These are phyloP conservation scores for Hamamelis virginiana DNA, from an alignment of 164 flowering plant species.

Conservation along the genomic window DNA sequence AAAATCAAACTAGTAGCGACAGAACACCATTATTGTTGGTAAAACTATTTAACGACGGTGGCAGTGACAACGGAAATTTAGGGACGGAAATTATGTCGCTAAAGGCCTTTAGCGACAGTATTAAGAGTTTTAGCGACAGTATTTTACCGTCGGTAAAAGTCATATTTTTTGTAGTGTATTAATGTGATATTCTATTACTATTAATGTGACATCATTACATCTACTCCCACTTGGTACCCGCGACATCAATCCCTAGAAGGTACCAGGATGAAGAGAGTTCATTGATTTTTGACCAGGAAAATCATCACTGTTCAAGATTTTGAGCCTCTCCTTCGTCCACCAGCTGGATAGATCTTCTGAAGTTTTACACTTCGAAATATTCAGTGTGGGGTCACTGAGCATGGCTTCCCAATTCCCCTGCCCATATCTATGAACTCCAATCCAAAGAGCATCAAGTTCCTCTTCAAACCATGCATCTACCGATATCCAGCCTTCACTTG, in stretches of 20 bases:
- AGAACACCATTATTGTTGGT: too few relatives aligned
- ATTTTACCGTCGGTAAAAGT: too few relatives aligned
- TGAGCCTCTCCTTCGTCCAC: not conserved
- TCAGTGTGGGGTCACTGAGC: not conserved
- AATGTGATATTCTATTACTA: too few relatives aligned
- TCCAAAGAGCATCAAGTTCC: constrained; percentile 1
- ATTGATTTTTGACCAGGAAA: not conserved
- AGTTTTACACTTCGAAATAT: not conserved
- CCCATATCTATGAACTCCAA: constrained; percentile 3
- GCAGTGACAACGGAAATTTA: too few relatives aligned
- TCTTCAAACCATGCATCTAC: constrained; percentile 1
- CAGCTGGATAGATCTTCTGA: not conserved
- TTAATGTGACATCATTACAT: not conserved
- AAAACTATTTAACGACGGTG: too few relatives aligned
- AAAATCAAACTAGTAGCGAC: too few relatives aligned
- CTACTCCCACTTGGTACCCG: not conserved
- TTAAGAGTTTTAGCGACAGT: too few relatives aligned
- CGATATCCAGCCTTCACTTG: not conserved
- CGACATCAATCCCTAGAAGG: not conserved
- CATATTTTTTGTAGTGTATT: too few relatives aligned
- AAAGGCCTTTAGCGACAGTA: too few relatives aligned
- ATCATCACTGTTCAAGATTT: not conserved
- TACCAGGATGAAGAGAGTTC: not conserved
- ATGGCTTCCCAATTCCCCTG: not conserved
- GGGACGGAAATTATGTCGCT: too few relatives aligned